Base-by-base conservation (phyloP, 352 stramenopile genomes). In the Phytopythium ostracodes region DNA sequence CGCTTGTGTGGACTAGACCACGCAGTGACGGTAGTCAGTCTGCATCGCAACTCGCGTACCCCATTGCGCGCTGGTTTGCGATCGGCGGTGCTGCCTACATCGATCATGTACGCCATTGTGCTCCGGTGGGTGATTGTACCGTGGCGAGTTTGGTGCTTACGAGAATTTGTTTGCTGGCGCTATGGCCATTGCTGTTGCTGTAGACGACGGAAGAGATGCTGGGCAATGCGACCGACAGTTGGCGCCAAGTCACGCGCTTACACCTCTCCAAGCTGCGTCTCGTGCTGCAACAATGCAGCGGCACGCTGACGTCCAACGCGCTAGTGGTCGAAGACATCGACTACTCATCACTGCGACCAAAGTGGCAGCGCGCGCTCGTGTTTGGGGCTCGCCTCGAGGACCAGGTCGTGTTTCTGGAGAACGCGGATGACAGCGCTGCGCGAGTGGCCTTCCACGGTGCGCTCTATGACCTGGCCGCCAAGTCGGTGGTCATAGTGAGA, bases 61-160 rank as follows among this genome's bases (percentile, higher is more conserved):
- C 66, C 36, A 73, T 90, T 42, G 77, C 83, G 14, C 65, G 79
- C 18, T 92, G 83, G 83, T 89, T 92, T 62, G 80, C 80, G 1
- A 63, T 88, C 8, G 82, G 82, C 46, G 80, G 76, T 4, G 73
- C 78, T 15, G 68, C 76, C 27, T 81, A 90, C 63, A 92, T 89
- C 50, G 89, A 92, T 29, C 89, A 90, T 43, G 65, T 92, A 58
- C 75, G 78, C 43, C n/a, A 49, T 8, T 3, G 14, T 49, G 42
- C 7, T 46, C 40, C 40, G 22, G 17, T 3, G 4, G 15, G 18
- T n/a, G 6, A 42, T 42, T 42, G 11, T 12, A 24, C 20, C 6
- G 20, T 50, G 5, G 12, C 29, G 43, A 29, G 14, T 1, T 6
- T 18, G 43, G 5, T 29, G 43, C 43, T 50, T 4, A 27, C 43